Evolutionary conservation across 2,329 filamentous ascomycete species (phyloP).

Genomic region (Dactylellina cionopaga): DNA sequence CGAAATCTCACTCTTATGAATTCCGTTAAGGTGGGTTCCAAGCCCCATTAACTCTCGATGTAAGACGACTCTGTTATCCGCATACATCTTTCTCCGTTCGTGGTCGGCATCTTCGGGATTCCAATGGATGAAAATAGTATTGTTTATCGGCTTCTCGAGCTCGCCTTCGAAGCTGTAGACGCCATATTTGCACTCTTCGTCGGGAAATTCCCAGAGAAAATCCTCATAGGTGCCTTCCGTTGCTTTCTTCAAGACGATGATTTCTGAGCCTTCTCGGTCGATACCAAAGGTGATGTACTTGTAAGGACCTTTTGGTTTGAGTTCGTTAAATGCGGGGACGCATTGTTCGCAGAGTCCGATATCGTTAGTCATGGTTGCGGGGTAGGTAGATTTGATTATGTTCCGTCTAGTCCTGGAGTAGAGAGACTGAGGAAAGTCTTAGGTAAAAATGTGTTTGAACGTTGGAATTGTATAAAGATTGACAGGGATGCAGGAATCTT

Average conservation of each 20-base stretch:
- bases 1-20: not conserved
- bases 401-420: not conserved
- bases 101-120: not conserved
- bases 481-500: too few species aligned
- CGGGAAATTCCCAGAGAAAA: constrained; percentile 19
- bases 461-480: too few species aligned
- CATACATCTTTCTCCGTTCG: constrained; percentile 4
- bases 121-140: constrained; percentile 23
- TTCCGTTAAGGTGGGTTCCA: not conserved
- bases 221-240: not conserved
- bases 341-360: constrained; percentile 9
- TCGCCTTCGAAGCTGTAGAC: constrained; percentile 18
- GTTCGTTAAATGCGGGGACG: constrained; percentile 12
- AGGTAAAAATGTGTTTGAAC: too few species aligned
- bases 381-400: not conserved
- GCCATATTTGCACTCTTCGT: constrained; percentile 17
- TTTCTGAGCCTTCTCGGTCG: not conserved
- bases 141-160: not conserved
- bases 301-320: not conserved
- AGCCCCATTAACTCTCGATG: constrained; percentile 5
- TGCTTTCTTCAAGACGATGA: constrained; percentile 6
- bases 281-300: constrained; percentile 38
- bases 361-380: not conserved
- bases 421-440: too few species aligned
- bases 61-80: not conserved